phyloP scores from a whole-genome alignment of 768 basidiomycete species.

The Amanita phalloides region DNA sequence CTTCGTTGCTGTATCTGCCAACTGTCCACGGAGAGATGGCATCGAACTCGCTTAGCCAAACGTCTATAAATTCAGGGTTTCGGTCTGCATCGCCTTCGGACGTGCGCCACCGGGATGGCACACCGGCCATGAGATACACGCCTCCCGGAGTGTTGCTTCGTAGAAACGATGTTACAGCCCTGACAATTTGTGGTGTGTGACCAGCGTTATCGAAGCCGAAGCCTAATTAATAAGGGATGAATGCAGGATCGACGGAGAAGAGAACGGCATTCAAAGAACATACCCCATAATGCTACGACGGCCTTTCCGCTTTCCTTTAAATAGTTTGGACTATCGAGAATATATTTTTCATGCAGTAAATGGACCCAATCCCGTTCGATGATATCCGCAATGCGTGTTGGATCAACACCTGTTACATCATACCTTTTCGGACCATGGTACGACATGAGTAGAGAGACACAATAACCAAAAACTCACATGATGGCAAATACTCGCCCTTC shows the following conservation, averaged over 20 bases:
- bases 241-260: not conserved
- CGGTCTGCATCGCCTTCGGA: constrained; percentile 59
- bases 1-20: constrained; percentile 52
- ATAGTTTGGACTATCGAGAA: constrained; percentile 67
- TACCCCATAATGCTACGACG: constrained; percentile 70
- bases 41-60: constrained; percentile 74
- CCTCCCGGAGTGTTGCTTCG: constrained; percentile 59
- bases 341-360: constrained; percentile 45
- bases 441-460: not conserved
- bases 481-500: constrained; percentile 78
- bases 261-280: constrained; percentile 4
- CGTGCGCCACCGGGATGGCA: constrained; percentile 69
- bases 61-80: constrained; percentile 50
- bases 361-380: constrained; percentile 69
- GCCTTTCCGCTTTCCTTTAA: constrained; percentile 59
- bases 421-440: constrained; percentile 39
- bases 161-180: constrained; percentile 44
- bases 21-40: constrained; percentile 80
- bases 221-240: constrained; percentile 25
- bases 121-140: constrained; percentile 62
- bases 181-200: constrained; percentile 53
- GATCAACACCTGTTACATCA: constrained; percentile 69
- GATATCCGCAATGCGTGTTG: constrained; percentile 55
- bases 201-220: constrained; percentile 55
- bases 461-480: constrained; percentile 42